Evolutionary conservation across 2,329 filamentous ascomycete species (phyloP), one percentile per base, ranked within the genome.

Genomic region (Podosphaera xanthii): DNA sequence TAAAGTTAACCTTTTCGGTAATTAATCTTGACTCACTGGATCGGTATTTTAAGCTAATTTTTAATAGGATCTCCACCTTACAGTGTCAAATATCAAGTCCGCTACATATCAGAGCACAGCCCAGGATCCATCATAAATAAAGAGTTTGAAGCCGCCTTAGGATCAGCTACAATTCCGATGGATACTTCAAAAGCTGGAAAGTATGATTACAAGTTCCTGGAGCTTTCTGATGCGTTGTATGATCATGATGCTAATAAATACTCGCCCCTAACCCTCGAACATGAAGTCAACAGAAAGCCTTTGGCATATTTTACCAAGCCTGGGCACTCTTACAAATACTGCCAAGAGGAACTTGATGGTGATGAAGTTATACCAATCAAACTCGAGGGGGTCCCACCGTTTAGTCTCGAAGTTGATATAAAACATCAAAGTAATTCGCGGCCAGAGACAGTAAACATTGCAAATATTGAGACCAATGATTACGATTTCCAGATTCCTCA

Each of bases 251-350:
- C 77, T 61, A 77, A 74, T 64, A 79, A 79, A 63, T 83, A 84
- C 66, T 74, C 76, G 30, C 80, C 84, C 4, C 70, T 96, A 40
- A 75, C 79, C 10, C 75, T 98, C 38, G 81, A 85, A 64, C 92
- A 98, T 70, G 84, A 78, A 33, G 88, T 98, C 57, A 85, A 95
- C 67, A 78, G 87, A 12, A 86, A 85, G 60, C 92, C 92, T 0
- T 81, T 83, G 2, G 92, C 90, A 3, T 76, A 78, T 4, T 98
- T 98, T 68, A 77, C 79, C 60, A 87, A 87, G 64, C 87, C 90
- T 2, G 90, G 90, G 14, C 92, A 92, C 70, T 90, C 87, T 0
- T 96, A 96, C 75, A 94, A 92, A 69, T 95, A 91, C 71, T 98
- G 92, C 72, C 84, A 89, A 69, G 83, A 89, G 55, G 87, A 95